phyloP scores from a whole-genome alignment of 2,329 filamentous ascomycete genomes.

The Bimuria novae-zelandiae region DNA sequence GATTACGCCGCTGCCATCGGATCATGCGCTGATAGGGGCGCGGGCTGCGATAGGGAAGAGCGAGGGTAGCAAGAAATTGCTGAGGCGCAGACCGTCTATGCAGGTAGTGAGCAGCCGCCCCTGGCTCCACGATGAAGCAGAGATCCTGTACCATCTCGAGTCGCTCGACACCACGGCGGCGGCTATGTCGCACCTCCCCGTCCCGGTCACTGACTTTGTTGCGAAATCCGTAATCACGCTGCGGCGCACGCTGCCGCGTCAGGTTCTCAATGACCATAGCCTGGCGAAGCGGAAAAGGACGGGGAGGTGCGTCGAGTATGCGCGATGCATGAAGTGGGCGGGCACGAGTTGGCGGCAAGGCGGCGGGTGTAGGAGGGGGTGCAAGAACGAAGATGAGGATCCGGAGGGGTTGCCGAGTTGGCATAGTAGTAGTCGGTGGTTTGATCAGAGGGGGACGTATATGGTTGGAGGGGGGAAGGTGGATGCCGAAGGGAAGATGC shows the following conservation, averaged over 20 bases:
- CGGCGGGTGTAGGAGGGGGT: constrained; percentile 38
- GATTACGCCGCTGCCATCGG: constrained; percentile 20
- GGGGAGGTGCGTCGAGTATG: constrained; percentile 35
- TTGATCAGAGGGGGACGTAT: constrained; percentile 35
- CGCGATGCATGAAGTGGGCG: constrained; percentile 42
- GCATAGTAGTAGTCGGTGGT: constrained; percentile 40
- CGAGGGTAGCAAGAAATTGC: constrained; percentile 6
- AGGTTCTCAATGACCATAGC: constrained; percentile 27
- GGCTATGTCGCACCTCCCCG: constrained; percentile 29
- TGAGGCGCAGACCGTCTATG: constrained; percentile 28
- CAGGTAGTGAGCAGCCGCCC: constrained; percentile 13
- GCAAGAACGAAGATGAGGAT: constrained; percentile 41
- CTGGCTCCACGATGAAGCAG: constrained; percentile 27
- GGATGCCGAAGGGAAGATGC: background rate
- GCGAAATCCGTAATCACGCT: constrained; percentile 39
- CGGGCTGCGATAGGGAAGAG: constrained; percentile 8
- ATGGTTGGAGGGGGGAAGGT: constrained; percentile 33
- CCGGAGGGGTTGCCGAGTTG: constrained; percentile 37
- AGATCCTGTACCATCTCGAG: constrained; percentile 38
- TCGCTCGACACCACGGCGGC: constrained; percentile 40
- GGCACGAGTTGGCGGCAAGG: constrained; percentile 34
- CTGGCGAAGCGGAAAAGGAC: constrained; percentile 26
- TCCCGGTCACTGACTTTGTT: constrained; percentile 35
- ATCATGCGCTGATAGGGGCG: background rate
- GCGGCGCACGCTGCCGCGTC: constrained; percentile 32